Conservation (phyloP, 176 grass and related monocot species). For the Elaeis guineensis region DNA sequence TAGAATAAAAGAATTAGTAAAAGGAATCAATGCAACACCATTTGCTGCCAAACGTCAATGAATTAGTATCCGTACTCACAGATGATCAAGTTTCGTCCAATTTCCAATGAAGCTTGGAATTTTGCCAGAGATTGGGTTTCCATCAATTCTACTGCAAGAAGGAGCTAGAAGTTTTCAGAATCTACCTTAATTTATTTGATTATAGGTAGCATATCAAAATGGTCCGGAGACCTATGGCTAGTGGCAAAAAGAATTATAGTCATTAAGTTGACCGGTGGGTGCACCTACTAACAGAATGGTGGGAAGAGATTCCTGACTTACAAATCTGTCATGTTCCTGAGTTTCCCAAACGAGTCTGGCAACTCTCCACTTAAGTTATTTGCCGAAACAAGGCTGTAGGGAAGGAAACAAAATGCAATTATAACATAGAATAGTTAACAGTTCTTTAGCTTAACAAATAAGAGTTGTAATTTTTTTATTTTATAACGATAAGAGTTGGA, state of each 20-base stretch:
- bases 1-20: too few species aligned
- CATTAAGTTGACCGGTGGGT: too few species aligned
- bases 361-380: too few species aligned
- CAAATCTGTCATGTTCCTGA: too few species aligned
- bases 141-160: constrained; percentile 7
- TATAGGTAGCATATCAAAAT: too few species aligned
- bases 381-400: too few species aligned
- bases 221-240: too few species aligned
- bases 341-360: too few species aligned
- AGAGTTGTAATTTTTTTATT: neutral
- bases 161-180: neutral
- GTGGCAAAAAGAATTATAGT: too few species aligned
- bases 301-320: neutral
- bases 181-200: neutral
- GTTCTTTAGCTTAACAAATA: neutral
- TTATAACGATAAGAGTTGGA: neutral
- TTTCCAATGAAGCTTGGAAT: constrained; percentile 13
- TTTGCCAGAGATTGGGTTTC: constrained; percentile 9
- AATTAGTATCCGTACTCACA: neutral
- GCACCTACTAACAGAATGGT: neutral
- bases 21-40: too few species aligned
- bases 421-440: neutral
- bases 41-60: too few species aligned
- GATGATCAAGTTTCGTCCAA: constrained; percentile 1
- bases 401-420: neutral